Conservation (phyloP, 257 asterid species). For the Ocimum tenuiflorum region DNA sequence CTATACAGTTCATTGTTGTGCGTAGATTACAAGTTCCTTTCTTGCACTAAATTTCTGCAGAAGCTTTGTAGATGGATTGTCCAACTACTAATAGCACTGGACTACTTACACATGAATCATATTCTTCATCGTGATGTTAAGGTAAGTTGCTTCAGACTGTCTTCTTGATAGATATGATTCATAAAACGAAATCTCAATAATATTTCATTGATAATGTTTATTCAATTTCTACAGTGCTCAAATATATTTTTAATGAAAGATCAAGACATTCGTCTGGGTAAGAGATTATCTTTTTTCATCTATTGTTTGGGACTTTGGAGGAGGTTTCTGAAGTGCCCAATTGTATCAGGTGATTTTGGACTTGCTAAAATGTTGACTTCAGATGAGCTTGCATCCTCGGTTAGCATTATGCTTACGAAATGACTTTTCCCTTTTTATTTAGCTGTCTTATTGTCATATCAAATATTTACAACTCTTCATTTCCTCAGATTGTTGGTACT, state of each 20-base stretch:
- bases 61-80: constrained; percentile 87
- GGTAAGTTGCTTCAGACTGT: constrained; percentile 36
- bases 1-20: neutral
- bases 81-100: constrained; percentile 87
- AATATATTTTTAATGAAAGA: constrained; percentile 82
- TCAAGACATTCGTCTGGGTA: constrained; percentile 85
- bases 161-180: neutral
- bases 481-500: constrained; percentile 78
- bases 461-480: constrained; percentile 13
- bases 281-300: constrained; percentile 16
- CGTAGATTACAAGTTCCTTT: constrained; percentile 9
- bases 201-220: constrained; percentile 1
- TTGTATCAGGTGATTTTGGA: constrained; percentile 80
- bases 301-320: constrained; percentile 1
- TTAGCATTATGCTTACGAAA: constrained; percentile 29
- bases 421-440: neutral
- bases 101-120: constrained; percentile 73
- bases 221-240: constrained; percentile 64
- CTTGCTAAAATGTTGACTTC: constrained; percentile 84
- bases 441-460: constrained; percentile 12
- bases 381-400: constrained; percentile 91
- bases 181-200: neutral
- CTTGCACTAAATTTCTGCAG: constrained; percentile 31
- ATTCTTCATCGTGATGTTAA: constrained; percentile 96
- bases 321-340: constrained; percentile 22